Conservation (phyloP, 345 rosid species). For the Melastoma malabathricum region DNA sequence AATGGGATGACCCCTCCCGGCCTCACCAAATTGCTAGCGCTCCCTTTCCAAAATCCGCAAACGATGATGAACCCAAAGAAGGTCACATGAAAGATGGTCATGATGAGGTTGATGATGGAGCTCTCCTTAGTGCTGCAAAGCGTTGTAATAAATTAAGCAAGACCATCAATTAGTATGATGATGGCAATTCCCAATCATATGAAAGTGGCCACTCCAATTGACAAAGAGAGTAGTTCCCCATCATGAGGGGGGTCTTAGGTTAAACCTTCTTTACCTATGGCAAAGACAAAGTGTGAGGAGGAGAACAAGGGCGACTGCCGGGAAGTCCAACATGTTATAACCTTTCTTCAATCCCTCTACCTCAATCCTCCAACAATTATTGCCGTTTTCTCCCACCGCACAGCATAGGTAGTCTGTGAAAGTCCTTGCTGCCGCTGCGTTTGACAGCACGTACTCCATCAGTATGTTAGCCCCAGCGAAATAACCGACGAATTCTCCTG, state of each 20-base stretch:
- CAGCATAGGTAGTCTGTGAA: conserved; percentile 69
- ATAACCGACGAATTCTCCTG: conserved; percentile 83
- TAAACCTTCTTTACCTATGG: conserved; percentile 41
- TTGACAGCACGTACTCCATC: conserved; percentile 87
- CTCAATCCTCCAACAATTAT: conserved; percentile 60
- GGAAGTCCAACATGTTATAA: conserved; percentile 67
- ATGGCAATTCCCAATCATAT: no score
- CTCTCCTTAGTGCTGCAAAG: conserved; percentile 84
- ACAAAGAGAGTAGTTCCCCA: not conserved
- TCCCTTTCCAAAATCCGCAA: conserved; percentile 54
- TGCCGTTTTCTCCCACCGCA: conserved; percentile 42
- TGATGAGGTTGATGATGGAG: conserved; percentile 61
- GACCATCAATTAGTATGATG: not conserved
- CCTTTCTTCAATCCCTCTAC: conserved; percentile 47
- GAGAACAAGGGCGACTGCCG: conserved; percentile 71
- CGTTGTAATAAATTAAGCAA: not conserved
- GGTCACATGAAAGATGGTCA: conserved; percentile 73
- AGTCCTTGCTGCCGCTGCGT: conserved; percentile 84
- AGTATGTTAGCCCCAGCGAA: conserved; percentile 84
- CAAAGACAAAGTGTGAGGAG: conserved; percentile 78
- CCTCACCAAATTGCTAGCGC: conserved; percentile 40
- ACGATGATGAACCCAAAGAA: conserved; percentile 75
- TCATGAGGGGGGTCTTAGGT: not conserved
- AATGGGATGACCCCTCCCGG: conserved; percentile 74
- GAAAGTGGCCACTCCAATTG: not conserved